phyloP scores from a whole-genome alignment of 202 grass and related monocot genomes.

The Sporobolus alterniflorus region DNA sequence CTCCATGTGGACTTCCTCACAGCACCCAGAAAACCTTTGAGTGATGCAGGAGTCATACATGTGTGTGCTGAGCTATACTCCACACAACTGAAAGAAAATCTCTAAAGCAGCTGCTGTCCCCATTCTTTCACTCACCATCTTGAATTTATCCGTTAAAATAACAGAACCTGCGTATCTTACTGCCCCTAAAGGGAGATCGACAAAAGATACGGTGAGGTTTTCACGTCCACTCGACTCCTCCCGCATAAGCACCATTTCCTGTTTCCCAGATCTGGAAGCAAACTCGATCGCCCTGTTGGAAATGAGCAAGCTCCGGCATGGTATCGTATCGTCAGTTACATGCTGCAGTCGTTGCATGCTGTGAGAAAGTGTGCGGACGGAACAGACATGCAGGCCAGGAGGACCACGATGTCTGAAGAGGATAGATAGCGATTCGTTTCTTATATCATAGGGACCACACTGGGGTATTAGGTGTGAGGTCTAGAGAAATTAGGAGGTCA shows the following conservation, averaged over 20 bases:
- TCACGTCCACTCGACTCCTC: conserved; percentile 21
- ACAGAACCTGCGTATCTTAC: not conserved
- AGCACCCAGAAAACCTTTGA: conserved; percentile 25
- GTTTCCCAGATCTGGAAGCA: conserved; percentile 39
- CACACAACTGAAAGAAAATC: conserved; percentile 21
- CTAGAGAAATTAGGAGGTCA: conserved; percentile 19
- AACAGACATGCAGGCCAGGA: conserved; percentile 39
- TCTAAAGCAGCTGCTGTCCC: not conserved
- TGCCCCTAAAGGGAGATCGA: conserved; percentile 24
- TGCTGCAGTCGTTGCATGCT: conserved; percentile 16
- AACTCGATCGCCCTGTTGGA: not conserved
- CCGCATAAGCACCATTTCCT: not conserved
- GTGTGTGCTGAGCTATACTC: not conserved
- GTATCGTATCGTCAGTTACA: not conserved
- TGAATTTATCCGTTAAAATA: not conserved
- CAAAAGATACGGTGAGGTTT: conserved; percentile 20
- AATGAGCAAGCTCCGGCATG: not conserved
- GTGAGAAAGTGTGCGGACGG: not conserved
- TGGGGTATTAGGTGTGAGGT: conserved; percentile 39
- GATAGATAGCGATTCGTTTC: conserved; percentile 1
- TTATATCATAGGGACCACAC: conserved; percentile 26
- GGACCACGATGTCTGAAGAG: conserved; percentile 29
- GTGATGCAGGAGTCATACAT: not conserved
- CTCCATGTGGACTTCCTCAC: conserved; percentile 32
- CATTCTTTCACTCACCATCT: not conserved